A percentile compares a stretch with the other conserved stretches of the same genome.
These are phyloP conservation scores for Filobasidium wieringae DNA, from an alignment of 768 basidiomycete genomes.

Conservation along the genomic window DNA sequence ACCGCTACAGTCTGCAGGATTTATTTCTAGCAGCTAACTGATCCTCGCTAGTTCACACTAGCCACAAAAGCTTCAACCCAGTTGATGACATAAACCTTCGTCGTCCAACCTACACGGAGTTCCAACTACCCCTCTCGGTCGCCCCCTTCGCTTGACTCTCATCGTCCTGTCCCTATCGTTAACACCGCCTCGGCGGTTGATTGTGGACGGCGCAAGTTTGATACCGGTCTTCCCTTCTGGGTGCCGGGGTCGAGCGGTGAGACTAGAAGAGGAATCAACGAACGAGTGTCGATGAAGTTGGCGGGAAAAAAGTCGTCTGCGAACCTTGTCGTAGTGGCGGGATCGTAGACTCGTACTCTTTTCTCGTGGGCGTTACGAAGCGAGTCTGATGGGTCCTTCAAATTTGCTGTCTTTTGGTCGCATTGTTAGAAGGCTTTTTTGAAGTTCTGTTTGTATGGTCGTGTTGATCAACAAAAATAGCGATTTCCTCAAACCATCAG, in stretches of 20 bases:
- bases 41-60: slow-evolving; percentile 20
- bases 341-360: slow-evolving; percentile 5
- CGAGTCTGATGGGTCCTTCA: slow-evolving; percentile 17
- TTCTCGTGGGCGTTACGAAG: slow-evolving; percentile 16
- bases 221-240: background rate
- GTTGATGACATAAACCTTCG: slow-evolving; percentile 19
- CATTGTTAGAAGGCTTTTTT: background rate
- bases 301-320: slow-evolving; percentile 6
- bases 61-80: slow-evolving; percentile 19
- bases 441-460: background rate
- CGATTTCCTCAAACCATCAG: too few species aligned
- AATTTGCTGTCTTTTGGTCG: background rate
- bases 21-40: slow-evolving; percentile 21
- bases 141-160: background rate
- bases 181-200: background rate
- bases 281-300: slow-evolving; percentile 13
- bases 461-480: too few species aligned
- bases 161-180: background rate
- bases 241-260: background rate
- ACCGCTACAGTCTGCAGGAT: slow-evolving; percentile 19
- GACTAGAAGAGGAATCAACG: background rate
- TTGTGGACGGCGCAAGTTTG: slow-evolving; percentile 2
- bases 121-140: background rate
- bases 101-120: slow-evolving; percentile 12
- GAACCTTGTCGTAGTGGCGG: slow-evolving; percentile 4